Evolutionary conservation across 331 rosid species (phyloP), one percentile per base, ranked within the genome.

Genomic region (Malus hybrid): DNA sequence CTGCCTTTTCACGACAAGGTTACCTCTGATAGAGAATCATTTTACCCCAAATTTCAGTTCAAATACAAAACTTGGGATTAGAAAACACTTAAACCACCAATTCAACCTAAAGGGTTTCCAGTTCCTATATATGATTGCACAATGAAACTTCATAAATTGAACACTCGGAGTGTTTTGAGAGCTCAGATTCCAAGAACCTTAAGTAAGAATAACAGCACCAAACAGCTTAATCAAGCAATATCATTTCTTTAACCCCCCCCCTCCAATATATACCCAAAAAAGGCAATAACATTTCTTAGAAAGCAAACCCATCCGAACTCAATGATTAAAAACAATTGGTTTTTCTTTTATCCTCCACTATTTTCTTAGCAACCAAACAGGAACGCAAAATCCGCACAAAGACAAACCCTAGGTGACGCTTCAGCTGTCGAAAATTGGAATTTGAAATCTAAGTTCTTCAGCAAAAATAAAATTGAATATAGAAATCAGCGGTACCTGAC

Each of bases 1-100:
- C 69, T 94, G 97, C 64, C 95, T 87, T 78, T 87, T 84, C 83
- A 94, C 89, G 7, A 91, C 69, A 27, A 94, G 96, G 79, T 87
- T 87, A 46, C 96, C 97, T 39, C 96, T 93, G 86, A 67, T 6
- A 71, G 15, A 65, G 15, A 63, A 63, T 14, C 67, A 72, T 32
- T 44, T 44, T 22, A 14, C 76, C 54, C 9, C 56, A 57, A 57
- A 57, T 57, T 72, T 55, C 76, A 57, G 67, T 72, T 72, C 39
- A 34, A 22, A 20, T 2, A 11, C n/a, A 7, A 20, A 69, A 50
- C 1, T n/a, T 70, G 20, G n/a, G 48, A 31, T 11, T 6, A 36
- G 5, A 54, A 36, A 28, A 42, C 42, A 6, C 50, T 8, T 10
- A 77, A 4, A 60, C 15, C 28, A 65, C 46, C 16, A 64, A 44